Evolutionary conservation across 257 asterid genomes (phyloP).

Genomic region (Sherardia arvensis): DNA sequence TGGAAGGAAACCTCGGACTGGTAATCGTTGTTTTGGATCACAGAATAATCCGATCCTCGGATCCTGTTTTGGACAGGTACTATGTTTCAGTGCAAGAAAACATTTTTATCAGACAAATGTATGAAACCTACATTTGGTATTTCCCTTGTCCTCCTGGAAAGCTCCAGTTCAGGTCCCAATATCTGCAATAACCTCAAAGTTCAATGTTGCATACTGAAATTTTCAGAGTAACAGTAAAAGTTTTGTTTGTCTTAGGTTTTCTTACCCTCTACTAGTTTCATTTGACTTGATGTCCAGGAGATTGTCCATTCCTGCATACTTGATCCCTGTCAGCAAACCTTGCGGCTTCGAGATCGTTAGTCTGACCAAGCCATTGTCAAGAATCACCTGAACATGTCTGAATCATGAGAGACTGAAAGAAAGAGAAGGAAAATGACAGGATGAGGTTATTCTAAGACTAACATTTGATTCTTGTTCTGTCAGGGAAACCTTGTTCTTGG

Average conservation of each 20-base stretch:
- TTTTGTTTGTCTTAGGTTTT: neutral
- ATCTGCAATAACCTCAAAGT: slow-evolving; percentile 20
- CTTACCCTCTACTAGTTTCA: slow-evolving; percentile 45
- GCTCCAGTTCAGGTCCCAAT: slow-evolving; percentile 59
- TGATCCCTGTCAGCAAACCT: slow-evolving; percentile 40
- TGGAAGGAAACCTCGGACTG: slow-evolving; percentile 42
- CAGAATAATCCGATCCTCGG: slow-evolving; percentile 40
- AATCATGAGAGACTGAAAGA: neutral
- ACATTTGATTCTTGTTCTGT: slow-evolving; percentile 24
- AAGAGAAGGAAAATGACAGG: neutral
- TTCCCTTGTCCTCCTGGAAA: slow-evolving; percentile 39
- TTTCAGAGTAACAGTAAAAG: neutral
- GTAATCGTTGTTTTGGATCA: slow-evolving; percentile 32
- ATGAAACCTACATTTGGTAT: slow-evolving; percentile 30
- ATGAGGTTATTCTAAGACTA: neutral
- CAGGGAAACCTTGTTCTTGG: slow-evolving; percentile 28
- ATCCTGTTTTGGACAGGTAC: slow-evolving; percentile 23
- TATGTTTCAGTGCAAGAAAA: neutral
- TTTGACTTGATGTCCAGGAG: slow-evolving; percentile 39
- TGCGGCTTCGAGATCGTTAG: slow-evolving; percentile 37
- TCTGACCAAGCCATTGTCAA: slow-evolving; percentile 37
- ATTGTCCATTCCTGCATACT: slow-evolving; percentile 48
- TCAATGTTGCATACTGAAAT: neutral
- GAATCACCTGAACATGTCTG: slow-evolving; percentile 27
- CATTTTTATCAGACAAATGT: neutral